Evolutionary conservation across 192 early-diverging fungal species (phyloP), one percentile per base, ranked within the genome.

Genomic region (Pilobolus umbonatus): DNA sequence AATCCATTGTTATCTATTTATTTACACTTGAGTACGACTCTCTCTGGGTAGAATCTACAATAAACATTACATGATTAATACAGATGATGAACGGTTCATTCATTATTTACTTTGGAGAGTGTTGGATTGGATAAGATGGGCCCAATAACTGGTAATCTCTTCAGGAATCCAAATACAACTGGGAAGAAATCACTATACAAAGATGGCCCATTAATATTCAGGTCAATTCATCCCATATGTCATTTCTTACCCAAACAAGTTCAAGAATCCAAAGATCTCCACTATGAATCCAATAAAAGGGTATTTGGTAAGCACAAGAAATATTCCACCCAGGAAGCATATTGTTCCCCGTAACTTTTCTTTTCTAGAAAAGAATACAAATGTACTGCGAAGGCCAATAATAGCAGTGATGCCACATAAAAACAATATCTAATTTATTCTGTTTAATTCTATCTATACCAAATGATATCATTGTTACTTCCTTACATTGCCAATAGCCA

Each of bases 401-500:
- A 98, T 85, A 35, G 90, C 79, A 17, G 90, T 85, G 45, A 97
- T 72, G 29, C 96, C 96, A 26, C 82, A 75, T 57, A 98, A 72
- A 69, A 98, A 98, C 65, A 97, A 66, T 36, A 98, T 84, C 89
- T 93, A 60, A 14, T 22, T 30, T 24, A 14, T 34, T 2, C 0
- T 28, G 24, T 17, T 40, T 25, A 46, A 0, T 10, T 46, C 0
- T 7, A 26, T 47, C 11, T 26, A 7, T 31, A 21, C 8, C 0
- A 32, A 9, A 32, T 29, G 29, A 15, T 34, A n/a, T 51, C 19
- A 5, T n/a, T 28, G 6, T 7, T 51, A 8, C 25, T 34, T 15
- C 22, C 45, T 73, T 86, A 93, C 91, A 73, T 98, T 97, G 61
- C 96, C 96, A 56, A 98, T 96, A 17, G 95, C 94, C 36, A 98